These are phyloP conservation scores for Aspergillus sp. DNA, from an alignment of 2,329 filamentous ascomycete genomes.

Conservation along the genomic window DNA sequence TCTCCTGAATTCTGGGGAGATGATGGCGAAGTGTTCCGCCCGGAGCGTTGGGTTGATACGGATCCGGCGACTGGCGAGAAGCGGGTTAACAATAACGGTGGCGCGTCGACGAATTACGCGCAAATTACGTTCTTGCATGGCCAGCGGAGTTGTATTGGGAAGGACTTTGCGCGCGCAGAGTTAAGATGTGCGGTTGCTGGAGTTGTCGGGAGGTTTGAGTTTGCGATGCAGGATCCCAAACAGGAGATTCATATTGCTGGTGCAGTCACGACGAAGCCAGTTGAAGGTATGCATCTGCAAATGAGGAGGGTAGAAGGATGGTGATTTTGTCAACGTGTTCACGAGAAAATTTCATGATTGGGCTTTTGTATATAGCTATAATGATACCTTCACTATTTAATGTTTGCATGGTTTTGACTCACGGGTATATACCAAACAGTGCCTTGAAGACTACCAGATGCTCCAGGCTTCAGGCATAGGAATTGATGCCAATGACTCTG, in stretches of 20 bases:
- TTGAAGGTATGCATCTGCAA: slow-evolving; percentile 39
- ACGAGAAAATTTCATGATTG: neutral
- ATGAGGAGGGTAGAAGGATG: slow-evolving; percentile 34
- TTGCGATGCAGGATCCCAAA: slow-evolving; percentile 39
- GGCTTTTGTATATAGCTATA: neutral
- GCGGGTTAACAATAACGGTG: slow-evolving; percentile 54
- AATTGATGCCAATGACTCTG: slow-evolving; percentile 11
- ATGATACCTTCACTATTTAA: neutral
- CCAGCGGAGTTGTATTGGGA: slow-evolving; percentile 39
- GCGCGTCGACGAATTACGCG: slow-evolving; percentile 38
- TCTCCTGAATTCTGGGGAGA: slow-evolving; percentile 70
- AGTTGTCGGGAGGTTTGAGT: slow-evolving; percentile 35
- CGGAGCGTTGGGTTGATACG: slow-evolving; percentile 69
- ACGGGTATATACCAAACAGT: neutral
- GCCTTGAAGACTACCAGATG: neutral
- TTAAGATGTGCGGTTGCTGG: slow-evolving; percentile 41
- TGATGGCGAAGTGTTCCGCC: slow-evolving; percentile 71
- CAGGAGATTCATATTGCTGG: slow-evolving; percentile 37
- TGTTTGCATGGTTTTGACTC: too few relatives aligned
- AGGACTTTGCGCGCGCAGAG: slow-evolving; percentile 45
- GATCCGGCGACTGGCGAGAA: slow-evolving; percentile 52
- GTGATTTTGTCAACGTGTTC: slow-evolving; percentile 17
- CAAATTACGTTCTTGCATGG: slow-evolving; percentile 43
- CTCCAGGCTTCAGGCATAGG: neutral
- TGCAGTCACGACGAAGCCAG: slow-evolving; percentile 40